These are phyloP conservation scores for Phalaenopsis hybrid DNA, from an alignment of 116 monocot species.

Conservation along the genomic window DNA sequence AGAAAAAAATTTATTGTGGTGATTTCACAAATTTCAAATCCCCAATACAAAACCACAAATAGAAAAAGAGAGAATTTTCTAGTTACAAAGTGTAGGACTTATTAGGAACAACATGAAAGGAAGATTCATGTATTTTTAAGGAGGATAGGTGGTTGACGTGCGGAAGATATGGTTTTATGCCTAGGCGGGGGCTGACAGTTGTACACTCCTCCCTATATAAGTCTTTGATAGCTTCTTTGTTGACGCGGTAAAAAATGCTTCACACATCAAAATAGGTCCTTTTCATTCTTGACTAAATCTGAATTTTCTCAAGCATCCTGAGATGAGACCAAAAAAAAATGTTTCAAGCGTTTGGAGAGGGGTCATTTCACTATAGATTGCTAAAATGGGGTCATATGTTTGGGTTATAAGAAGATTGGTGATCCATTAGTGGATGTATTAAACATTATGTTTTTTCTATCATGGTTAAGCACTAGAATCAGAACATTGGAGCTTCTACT, in stretches of 20 bases:
- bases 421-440: no score
- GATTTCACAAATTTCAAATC: not conserved
- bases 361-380: no score
- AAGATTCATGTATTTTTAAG: not conserved
- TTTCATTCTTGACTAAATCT: not conserved
- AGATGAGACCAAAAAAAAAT: not conserved
- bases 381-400: no score
- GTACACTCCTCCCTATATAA: not conserved
- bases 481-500: no score
- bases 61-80: not conserved
- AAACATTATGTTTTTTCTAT: no score
- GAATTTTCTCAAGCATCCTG: not conserved
- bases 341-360: not conserved
- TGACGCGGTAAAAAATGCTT: not conserved
- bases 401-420: no score
- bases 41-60: not conserved
- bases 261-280: not conserved
- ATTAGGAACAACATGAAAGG: not conserved
- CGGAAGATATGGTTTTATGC: not conserved
- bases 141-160: not conserved
- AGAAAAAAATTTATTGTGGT: not conserved
- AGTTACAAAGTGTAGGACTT: not conserved
- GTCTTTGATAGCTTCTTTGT: not conserved
- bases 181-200: not conserved
- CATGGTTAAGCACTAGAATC: no score